Conservation (phyloP, 495 filamentous ascomycete genomes). For the Melanomma pulvis-pyrius region DNA sequence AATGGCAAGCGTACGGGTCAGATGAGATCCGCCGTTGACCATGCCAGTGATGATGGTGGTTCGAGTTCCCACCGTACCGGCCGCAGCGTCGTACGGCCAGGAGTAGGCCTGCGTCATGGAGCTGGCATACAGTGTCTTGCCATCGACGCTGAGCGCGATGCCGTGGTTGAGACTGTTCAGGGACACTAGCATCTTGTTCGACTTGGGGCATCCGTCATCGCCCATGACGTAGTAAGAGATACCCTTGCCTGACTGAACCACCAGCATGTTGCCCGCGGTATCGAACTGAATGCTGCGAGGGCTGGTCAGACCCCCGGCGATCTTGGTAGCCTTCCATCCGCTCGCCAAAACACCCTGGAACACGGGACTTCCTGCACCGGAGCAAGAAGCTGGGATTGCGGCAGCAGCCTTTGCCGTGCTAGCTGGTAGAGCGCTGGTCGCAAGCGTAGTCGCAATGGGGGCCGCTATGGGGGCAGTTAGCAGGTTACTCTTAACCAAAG, state of each 20-base stretch:
- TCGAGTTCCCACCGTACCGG: conserved; percentile 26
- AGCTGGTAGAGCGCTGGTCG: conserved; percentile 11
- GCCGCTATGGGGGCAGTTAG: conserved; percentile 14
- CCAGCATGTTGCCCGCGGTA: conserved; percentile 33
- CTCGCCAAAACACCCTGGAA: conserved; percentile 24
- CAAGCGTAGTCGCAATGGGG: conserved; percentile 10
- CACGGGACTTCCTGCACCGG: conserved; percentile 22
- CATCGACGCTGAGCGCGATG: conserved; percentile 31
- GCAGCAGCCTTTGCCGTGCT: not conserved
- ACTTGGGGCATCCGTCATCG: conserved; percentile 25
- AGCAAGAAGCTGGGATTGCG: conserved; percentile 28
- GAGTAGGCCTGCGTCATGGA: conserved; percentile 31
- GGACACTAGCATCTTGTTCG: conserved; percentile 32
- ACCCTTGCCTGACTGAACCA: conserved; percentile 35
- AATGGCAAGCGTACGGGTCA: conserved; percentile 32
- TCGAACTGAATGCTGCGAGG: conserved; percentile 36
- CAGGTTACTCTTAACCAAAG: conserved; percentile 25
- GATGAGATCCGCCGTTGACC: conserved; percentile 27
- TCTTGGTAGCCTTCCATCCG: conserved; percentile 36
- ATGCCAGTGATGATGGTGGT: conserved; percentile 37
- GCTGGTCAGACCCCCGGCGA: conserved; percentile 30
- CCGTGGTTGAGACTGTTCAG: conserved; percentile 38
- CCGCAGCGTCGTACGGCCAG: conserved; percentile 33
- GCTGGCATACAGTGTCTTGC: conserved; percentile 35
- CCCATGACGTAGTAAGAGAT: conserved; percentile 31